Percentiles rank a stretch among this genome's conserved stretches.
Conservation (phyloP, 2,329 filamentous ascomycete species). For the Nemania bipapillata region DNA sequence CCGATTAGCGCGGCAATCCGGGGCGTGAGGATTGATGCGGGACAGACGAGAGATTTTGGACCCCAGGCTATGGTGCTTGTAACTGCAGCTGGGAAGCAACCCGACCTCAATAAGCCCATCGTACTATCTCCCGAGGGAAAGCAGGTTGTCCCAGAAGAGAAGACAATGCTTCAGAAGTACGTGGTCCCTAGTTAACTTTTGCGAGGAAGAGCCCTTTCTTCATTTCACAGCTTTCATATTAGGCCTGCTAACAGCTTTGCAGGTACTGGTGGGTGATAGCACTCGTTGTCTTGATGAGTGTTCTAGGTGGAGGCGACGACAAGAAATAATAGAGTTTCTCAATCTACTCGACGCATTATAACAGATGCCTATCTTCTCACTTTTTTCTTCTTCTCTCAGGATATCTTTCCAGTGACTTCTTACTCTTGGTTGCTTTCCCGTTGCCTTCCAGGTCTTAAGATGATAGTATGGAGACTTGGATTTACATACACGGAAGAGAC, state of each 20-base stretch:
- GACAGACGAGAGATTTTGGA: constrained; percentile 72
- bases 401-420: constrained; percentile 15
- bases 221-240: not conserved
- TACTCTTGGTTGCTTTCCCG: constrained; percentile 5
- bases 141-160: constrained; percentile 68
- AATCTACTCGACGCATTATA: constrained; percentile 23
- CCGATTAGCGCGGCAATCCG: constrained; percentile 64
- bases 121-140: constrained; percentile 70
- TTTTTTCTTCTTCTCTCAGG: not conserved
- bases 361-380: not conserved
- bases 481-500: not conserved
- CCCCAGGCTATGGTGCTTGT: constrained; percentile 66
- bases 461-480: constrained; percentile 10
- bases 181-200: constrained; percentile 44
- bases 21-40: constrained; percentile 71
- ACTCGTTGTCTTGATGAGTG: constrained; percentile 63
- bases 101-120: constrained; percentile 71
- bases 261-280: constrained; percentile 76
- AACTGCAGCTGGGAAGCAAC: constrained; percentile 63
- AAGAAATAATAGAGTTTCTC: constrained; percentile 59
- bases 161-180: constrained; percentile 74
- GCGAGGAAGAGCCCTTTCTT: not conserved
- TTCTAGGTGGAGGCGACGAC: constrained; percentile 63
- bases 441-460: not conserved
- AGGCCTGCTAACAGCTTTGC: constrained; percentile 51